Conservation (phyloP, 805 yeast species). For the Millerago galiae region DNA sequence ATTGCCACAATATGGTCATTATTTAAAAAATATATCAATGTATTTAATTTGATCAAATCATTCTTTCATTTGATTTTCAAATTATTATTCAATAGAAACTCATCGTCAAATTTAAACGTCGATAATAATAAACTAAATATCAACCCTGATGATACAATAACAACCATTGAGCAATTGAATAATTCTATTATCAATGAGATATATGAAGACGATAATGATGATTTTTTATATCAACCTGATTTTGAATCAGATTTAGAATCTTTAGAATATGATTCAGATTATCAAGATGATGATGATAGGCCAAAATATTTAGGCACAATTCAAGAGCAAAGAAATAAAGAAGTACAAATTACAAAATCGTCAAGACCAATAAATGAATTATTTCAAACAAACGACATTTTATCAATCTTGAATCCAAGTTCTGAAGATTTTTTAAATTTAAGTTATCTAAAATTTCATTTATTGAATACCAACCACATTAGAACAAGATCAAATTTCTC, state of each 20-base stretch:
- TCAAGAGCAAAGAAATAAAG: neutral
- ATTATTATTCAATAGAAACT: neutral
- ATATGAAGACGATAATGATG: conserved; percentile 28
- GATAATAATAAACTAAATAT: neutral
- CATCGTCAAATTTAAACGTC: neutral
- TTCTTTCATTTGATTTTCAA: conserved; percentile 6
- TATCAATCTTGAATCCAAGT: conserved; percentile 26
- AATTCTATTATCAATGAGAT: conserved; percentile 13
- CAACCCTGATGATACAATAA: neutral
- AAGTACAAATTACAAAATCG: neutral
- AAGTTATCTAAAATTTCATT: conserved; percentile 15
- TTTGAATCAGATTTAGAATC: conserved; percentile 11
- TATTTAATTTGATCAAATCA: conserved; percentile 9
- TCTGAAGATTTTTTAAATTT: conserved; percentile 13
- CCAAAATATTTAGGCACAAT: neutral
- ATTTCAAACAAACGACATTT: conserved; percentile 14
- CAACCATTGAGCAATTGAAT: neutral
- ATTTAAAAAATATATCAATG: conserved; percentile 9
- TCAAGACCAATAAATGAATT: conserved; percentile 14
- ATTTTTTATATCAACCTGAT: conserved; percentile 21
- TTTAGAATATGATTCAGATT: conserved; percentile 11
- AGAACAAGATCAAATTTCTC: conserved; percentile 30
- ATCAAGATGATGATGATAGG: conserved; percentile 21
- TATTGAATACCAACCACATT: conserved; percentile 20
- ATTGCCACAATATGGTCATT: conserved; percentile 8